Base-by-base conservation (phyloP, 2,329 filamentous ascomycete genomes). In the Fusarium proliferatum region DNA sequence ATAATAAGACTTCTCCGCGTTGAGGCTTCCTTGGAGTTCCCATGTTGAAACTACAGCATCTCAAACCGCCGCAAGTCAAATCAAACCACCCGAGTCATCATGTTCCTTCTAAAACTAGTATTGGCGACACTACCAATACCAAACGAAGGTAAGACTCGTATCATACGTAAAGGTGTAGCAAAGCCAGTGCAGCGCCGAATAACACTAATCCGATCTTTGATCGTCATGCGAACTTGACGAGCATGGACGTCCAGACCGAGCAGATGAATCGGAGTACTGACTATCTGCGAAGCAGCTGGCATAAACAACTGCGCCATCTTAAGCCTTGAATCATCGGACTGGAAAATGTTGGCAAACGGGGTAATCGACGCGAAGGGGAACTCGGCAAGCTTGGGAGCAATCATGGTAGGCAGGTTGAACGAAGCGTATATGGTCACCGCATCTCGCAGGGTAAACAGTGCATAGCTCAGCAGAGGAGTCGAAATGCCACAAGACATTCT, bases 401-500 rank as follows among this genome's bases (percentile, higher is more conserved):
- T 65, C 41, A 77, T 65, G 3, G 73, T 61, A 33, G 76, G 76
- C 23, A 77, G 38, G 46, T 78, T 77, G 74, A 77, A 77, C 23
- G 76, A 77, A 21, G 76, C 76, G 43, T 73, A 77, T 17, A 77
- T 68, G 34, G 76, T 78, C 19, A 77, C 61, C 15, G 76, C 76
- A 52, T 77, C 76, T 10, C 76, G 60, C 5, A 73, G 64, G 9
- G 74, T 69, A 33, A 78, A 77, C 21, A 77, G 43, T 0, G 71
- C 67, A 42, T 78, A 78, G 34, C 74, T 76, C 16, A 76, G 46
- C 7, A 78, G 49, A 9, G 76, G 76, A 2, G 74, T 73, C 4
- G 76, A 58, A 9, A 63, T 63, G 13, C 67, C 62, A 26, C 71
- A 74, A 9, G 68, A 66, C 43, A 67, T 65, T n/a, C 67, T 71